Conservation (phyloP, 805 yeast genomes). For the Cyberlindnera xylosilytica region DNA sequence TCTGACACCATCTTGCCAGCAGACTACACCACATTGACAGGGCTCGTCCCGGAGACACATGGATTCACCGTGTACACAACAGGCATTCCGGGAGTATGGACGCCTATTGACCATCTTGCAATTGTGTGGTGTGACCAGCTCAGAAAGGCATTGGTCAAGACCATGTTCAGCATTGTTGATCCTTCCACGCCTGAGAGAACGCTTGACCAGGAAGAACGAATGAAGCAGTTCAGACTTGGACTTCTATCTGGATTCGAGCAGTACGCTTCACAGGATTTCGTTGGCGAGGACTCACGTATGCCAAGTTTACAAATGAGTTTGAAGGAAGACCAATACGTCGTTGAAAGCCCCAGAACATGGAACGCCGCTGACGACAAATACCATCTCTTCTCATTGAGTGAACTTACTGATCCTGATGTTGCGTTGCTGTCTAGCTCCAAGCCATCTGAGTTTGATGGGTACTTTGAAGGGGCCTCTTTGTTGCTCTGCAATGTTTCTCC, state of each 20-base stretch:
- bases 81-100: slow-evolving; percentile 89
- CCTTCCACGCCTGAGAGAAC: slow-evolving; percentile 45
- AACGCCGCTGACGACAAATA: not conserved
- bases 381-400: slow-evolving; percentile 8
- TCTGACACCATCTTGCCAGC: slow-evolving; percentile 81
- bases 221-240: slow-evolving; percentile 47
- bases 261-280: slow-evolving; percentile 25
- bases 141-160: slow-evolving; percentile 56
- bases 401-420: not conserved
- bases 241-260: slow-evolving; percentile 58
- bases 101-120: slow-evolving; percentile 91
- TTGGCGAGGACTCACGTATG: slow-evolving; percentile 4
- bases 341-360: slow-evolving; percentile 3
- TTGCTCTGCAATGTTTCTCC: slow-evolving; percentile 11
- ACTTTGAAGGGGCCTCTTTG: slow-evolving; percentile 3
- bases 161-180: slow-evolving; percentile 61
- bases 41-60: slow-evolving; percentile 65
- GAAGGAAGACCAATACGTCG: slow-evolving; percentile 20
- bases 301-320: slow-evolving; percentile 19
- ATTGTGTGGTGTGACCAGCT: slow-evolving; percentile 95
- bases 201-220: slow-evolving; percentile 48
- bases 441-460: slow-evolving; percentile 1
- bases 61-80: slow-evolving; percentile 84
- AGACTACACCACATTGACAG: slow-evolving; percentile 76
- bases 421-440: slow-evolving; percentile 4